These are phyloP conservation scores for Cutaneotrichosporon sp. DNA, from an alignment of 1,284 basidiomycete genomes.

Conservation along the genomic window DNA sequence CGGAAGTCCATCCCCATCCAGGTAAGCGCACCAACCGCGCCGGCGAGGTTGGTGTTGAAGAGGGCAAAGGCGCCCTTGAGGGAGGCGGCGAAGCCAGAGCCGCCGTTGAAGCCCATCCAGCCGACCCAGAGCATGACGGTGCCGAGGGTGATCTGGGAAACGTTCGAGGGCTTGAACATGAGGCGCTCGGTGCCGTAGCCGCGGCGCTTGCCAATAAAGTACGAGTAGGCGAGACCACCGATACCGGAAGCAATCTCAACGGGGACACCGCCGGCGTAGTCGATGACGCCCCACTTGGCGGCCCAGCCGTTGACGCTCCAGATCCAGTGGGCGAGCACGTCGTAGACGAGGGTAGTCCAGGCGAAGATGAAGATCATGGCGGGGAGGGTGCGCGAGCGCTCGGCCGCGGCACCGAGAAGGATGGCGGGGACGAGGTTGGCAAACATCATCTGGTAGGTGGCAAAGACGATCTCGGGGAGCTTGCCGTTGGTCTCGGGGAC, in stretches of 20 bases:
- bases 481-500: constrained; percentile 65
- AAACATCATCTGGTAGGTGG: constrained; percentile 73
- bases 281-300: constrained; percentile 84
- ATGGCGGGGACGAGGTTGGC: constrained; percentile 59
- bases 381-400: constrained; percentile 82
- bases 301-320: constrained; percentile 83
- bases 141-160: constrained; percentile 75
- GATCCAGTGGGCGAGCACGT: constrained; percentile 74
- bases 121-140: constrained; percentile 91
- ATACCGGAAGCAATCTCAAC: constrained; percentile 91
- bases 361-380: constrained; percentile 84
- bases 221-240: constrained; percentile 81
- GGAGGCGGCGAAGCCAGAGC: constrained; percentile 85
- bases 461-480: constrained; percentile 63
- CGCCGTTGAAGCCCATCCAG: constrained; percentile 62
- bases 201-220: constrained; percentile 59
- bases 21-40: constrained; percentile 64
- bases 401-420: constrained; percentile 68
- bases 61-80: constrained; percentile 82
- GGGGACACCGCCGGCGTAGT: constrained; percentile 78
- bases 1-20: constrained; percentile 88
- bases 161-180: constrained; percentile 91
- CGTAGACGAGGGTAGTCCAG: constrained; percentile 68
- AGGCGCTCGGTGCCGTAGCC: constrained; percentile 75
- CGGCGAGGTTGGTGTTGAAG: constrained; percentile 76